These are phyloP conservation scores for Capsaspora owczarzaki DNA, from an alignment of 78 protist species.

Conservation along the genomic window DNA sequence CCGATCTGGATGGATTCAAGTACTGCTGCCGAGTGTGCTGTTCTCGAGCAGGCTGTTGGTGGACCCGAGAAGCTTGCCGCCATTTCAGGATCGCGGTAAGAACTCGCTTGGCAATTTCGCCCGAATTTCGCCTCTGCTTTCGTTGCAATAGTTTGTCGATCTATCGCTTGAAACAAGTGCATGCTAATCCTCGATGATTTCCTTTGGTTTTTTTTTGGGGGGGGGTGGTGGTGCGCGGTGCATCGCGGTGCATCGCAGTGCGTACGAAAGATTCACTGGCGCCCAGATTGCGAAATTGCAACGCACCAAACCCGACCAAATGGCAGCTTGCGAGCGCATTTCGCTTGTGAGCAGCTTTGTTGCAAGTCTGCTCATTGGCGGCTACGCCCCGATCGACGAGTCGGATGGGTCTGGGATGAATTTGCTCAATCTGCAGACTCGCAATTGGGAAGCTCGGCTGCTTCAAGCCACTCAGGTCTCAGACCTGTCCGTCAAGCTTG, in stretches of 20 bases:
- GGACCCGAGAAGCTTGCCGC: not conserved
- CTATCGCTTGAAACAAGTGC: not conserved
- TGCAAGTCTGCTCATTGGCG: not conserved
- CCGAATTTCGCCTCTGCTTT: not conserved
- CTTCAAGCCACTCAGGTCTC: not conserved
- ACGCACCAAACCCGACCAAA: not conserved
- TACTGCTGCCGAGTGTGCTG: not conserved
- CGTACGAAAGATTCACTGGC: constrained; percentile 19
- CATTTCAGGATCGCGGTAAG: not conserved
- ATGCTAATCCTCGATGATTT: too few species aligned
- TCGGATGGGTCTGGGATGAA: constrained; percentile 21
- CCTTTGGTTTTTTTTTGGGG: too few species aligned
- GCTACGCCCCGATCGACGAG: not conserved
- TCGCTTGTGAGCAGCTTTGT: constrained; percentile 9
- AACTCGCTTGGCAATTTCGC: not conserved
- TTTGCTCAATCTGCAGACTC: not conserved
- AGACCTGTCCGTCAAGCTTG: not conserved
- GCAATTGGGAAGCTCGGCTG: not conserved
- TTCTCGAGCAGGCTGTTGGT: not conserved
- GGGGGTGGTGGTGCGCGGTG: too few species aligned
- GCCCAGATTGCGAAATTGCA: constrained; percentile 8
- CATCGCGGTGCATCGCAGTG: too few species aligned
- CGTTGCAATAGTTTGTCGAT: too few species aligned
- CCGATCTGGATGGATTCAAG: constrained; percentile 24
- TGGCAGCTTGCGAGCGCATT: not conserved